Base-by-base conservation (phyloP, 2,329 filamentous ascomycete species). In the Ophiostoma sp. region DNA sequence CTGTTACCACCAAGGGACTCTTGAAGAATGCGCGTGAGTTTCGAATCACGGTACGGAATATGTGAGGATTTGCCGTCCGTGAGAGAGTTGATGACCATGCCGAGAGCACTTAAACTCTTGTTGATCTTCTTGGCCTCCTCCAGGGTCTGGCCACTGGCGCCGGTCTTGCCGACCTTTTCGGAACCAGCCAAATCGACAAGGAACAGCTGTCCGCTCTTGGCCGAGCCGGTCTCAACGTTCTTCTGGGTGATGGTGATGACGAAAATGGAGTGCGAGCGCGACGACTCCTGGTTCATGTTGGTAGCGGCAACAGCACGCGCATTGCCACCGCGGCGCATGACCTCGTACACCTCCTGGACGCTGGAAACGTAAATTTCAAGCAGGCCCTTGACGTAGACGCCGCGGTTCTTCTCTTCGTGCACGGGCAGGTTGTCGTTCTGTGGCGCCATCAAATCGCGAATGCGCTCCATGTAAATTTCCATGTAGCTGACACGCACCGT, bases 51-150 rank as follows among this genome's bases (percentile, higher is more conserved):
- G 80, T 98, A 99, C 0, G 95, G 95, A 74, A 99, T 87, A 77
- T 98, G 94, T 65, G 91, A 93, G 60, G 94, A 97, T 91, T 96
- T 97, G 78, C 94, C 94, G 79, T 98, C 95, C 2, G 95, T 97
- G 76, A 99, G 83, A 69, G 94, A 89, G 81, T 98, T 98, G 85
- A 99, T 99, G 82, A 98, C 95, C 94, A 97, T 98, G 76, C 95
- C 95, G 72, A 99, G 86, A 70, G 95, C 94, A 82, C 94, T 97
- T 83, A 99, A 86, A 85, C 93, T 97, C 86, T 98, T 98, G 86
- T 99, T 99, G 86, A 99, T 99, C 86, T 99, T 99, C 85, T 98
- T 98, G 72, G 95, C 95, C 80, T 99, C 95, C 80, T 98, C 95
- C 62, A 99, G 85, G 4, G 94, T 98, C 81, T 98, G 95, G 71